Base-by-base conservation (phyloP, 208 protist genomes). In the Balamuthia mandrillaris region DNA sequence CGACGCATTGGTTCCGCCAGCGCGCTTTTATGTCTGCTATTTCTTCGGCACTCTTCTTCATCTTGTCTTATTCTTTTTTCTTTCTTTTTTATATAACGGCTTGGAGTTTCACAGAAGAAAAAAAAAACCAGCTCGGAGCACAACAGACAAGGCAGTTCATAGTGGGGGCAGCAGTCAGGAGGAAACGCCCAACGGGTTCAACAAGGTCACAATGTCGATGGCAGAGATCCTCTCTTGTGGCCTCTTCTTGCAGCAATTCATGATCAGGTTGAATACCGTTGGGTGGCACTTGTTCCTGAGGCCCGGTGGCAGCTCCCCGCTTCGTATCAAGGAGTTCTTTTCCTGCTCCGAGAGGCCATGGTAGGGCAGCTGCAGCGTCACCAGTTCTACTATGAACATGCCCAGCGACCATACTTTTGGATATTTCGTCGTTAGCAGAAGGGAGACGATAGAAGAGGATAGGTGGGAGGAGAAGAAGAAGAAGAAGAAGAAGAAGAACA, bases 361-460 rank as follows among this genome's bases (percentile, higher is more conserved):
- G 68, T 78, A 78, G 2, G 68, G 68, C 5, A 49, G 45, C 21
- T 78, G 45, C 3, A 78, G 47, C 3, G 68, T 78, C 29, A 78
- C 7, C 21, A 78, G 68, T 21, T 78, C 68, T n/a, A 78, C 68
- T 14, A 78, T 78, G 45, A 78, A 78, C 68, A 78, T 78, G n/a
- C 68, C 68, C 37, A 78, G 58, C 29, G 68, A 78, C 68, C 68
- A 78, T 49, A 78, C 66, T 75, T 10, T n/a, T n/a, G 24, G 24
- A 5, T 21, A 54, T 54, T 54, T 54, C 47, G 16, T 63, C n/a
- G 9, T 35, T 21, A 6, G 10, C 10, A 10, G 3, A 16, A 27
- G 18, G 9, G 5, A 37, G 29, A 4, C 58, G 29, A 31, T 35
- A 9, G 10, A 63, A 6, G n/a, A 63, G 10, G 12, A 21, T 35